Conservation (phyloP, 768 basidiomycete genomes). For the Leccinum uliginosum region DNA sequence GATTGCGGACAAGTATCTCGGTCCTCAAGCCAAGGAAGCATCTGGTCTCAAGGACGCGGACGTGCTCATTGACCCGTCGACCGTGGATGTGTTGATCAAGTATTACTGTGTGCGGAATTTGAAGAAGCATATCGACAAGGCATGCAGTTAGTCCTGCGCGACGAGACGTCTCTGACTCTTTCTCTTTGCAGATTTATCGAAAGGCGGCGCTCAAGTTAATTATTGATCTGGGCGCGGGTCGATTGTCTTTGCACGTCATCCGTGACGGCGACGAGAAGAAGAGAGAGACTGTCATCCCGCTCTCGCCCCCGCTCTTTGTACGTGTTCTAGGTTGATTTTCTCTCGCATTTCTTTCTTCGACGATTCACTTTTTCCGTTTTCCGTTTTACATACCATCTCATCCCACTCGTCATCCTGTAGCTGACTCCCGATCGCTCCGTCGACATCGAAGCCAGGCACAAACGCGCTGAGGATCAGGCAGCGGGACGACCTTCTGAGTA, state of each 20-base stretch:
- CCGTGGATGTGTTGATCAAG: slow-evolving; percentile 87
- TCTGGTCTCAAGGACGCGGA: slow-evolving; percentile 84
- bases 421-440: slow-evolving; percentile 45
- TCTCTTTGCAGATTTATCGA: slow-evolving; percentile 72
- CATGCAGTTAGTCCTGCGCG: slow-evolving; percentile 22
- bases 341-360: neutral
- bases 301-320: slow-evolving; percentile 31
- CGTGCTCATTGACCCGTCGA: slow-evolving; percentile 68
- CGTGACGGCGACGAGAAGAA: neutral
- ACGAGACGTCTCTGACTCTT: neutral
- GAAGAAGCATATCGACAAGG: slow-evolving; percentile 99
- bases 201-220: slow-evolving; percentile 94
- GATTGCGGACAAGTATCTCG: slow-evolving; percentile 84
- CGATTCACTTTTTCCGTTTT: neutral
- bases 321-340: slow-evolving; percentile 25
- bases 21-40: slow-evolving; percentile 89
- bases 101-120: slow-evolving; percentile 95
- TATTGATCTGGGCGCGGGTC: slow-evolving; percentile 68
- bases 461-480: slow-evolving; percentile 45
- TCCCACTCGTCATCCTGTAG: slow-evolving; percentile 27
- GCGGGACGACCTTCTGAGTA: slow-evolving; percentile 40
- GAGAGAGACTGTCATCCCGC: slow-evolving; percentile 13
- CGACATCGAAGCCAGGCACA: slow-evolving; percentile 42
- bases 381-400: neutral
- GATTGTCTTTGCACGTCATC: slow-evolving; percentile 13